Evolutionary conservation across 2,329 filamentous ascomycete genomes (phyloP), one percentile per base, ranked within the genome.

Genomic region (Diplocarpon rosae): DNA sequence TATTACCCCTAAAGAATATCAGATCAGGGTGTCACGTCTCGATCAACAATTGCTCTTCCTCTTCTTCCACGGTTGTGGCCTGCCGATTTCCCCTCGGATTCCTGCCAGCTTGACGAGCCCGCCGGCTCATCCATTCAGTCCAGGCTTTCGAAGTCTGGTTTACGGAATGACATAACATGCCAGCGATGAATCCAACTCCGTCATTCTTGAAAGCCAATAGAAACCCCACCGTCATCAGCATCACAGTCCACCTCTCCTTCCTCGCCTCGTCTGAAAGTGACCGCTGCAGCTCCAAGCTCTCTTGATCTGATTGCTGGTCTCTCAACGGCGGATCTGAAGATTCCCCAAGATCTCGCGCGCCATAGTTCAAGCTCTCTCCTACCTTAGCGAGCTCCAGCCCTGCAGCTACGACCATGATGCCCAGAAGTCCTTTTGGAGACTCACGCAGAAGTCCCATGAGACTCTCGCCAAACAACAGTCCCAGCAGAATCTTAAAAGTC

Each of bases 191-290:
- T 0, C 90, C 90, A 5, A 95, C 75, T 0, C 82, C 88, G 64
- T 94, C 89, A 59, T 95, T 96, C 62, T 79, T 83, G 57, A 94
- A 95, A 0, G 86, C 87, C 39, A 96, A 64, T 43, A 94, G 73
- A 2, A 83, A 75, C 0, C 85, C 88, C 8, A 86, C 78, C 0
- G 90, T 96, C 50, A 89, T 81, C 47, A 95, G 71, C 88, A 95
- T 93, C 0, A 95, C 81, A 16, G 79, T 85, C 84, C 86, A 95
- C 46, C 88, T 72, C 61, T 86, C 78, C 45, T 73, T 74, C 37
- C 79, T 73, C 63, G 92, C 85, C 41, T 76, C 68, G 13, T 87
- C 80, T 1, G 72, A 76, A 2, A 84, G 62, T 7, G 70, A 66
- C 15, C 73, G 69, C 24, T 73, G 68, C 17, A 59, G 65, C 53